Evolutionary conservation across 2,329 filamentous ascomycete genomes (phyloP), one percentile per base, ranked within the genome.

Genomic region (Aspergillus sojae): DNA sequence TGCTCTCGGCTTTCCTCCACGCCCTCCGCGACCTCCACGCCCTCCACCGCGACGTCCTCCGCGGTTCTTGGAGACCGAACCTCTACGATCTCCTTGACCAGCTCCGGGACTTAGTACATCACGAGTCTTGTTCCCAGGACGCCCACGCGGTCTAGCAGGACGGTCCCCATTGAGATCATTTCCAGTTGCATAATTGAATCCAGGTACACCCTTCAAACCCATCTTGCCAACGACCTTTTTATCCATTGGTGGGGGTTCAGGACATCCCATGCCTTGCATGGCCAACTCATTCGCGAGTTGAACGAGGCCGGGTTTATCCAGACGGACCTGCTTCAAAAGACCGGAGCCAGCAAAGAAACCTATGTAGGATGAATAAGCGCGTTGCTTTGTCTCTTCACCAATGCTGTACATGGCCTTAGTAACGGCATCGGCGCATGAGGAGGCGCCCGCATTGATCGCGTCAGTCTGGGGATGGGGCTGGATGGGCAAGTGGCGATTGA

Each of bases 401-500:
- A 77, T 65, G 4, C 45, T 58, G 62, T 73, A 68, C 71, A 75
- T 74, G 45, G 70, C 70, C 21, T 66, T 34, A 5, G 62, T 68
- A 55, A 81, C 74, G 9, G 68, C 61, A 5, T 72, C 64, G 41
- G 76, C 68, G 65, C 74, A 75, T 28, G 72, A 63, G 9, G 75
- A 60, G 36, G 80, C 74, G 11, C 72, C 69, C 14, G 74, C 70
- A 9, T 74, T 71, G 62, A 85, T 75, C 26, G 79, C 75, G 16
- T 76, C 73, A 23, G 74, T 70, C 30, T 73, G 59, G 1, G 82
- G 80, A 65, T 85, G 83, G 3, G 83, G 78, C 34, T 83, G 73
- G 69, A 86, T 85, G 21, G 82, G 83, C 21, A 86, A 72, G 36
- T 80, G 77, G 64, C 74, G 82, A 71, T 85, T 85, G 61, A 75